A percentile compares a stretch with the other conserved stretches of the same genome.
Evolutionary conservation across 257 asterid species (phyloP).

Genomic region (Rauvolfia tetraphylla): DNA sequence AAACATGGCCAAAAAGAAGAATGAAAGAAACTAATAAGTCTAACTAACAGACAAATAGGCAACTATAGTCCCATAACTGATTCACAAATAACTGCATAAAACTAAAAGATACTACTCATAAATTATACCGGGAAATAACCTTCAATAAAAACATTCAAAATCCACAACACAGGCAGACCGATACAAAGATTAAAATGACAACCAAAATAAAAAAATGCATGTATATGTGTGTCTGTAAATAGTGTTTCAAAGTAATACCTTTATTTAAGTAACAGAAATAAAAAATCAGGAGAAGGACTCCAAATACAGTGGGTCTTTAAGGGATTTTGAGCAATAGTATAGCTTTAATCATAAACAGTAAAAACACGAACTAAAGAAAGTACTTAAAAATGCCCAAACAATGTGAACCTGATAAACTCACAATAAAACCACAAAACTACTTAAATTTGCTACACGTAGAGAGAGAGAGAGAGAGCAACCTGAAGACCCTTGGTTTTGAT

Average conservation of each 20-base stretch:
- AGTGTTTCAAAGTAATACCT: neutral
- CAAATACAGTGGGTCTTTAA: too few relatives aligned
- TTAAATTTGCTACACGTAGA: too few relatives aligned
- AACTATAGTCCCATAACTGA: neutral
- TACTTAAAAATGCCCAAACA: neutral
- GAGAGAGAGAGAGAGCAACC: constrained; percentile 14
- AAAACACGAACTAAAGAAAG: neutral
- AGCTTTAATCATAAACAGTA: neutral
- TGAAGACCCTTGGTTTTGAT: constrained; percentile 37
- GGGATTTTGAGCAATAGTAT: neutral
- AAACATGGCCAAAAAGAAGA: neutral
- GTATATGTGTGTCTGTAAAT: neutral
- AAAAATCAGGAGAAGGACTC: neutral
- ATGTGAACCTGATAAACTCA: neutral
- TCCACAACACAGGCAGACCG: neutral
- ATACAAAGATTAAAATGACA: neutral
- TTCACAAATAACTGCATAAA: neutral
- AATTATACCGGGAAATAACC: neutral
- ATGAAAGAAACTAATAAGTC: neutral
- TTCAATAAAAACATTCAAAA: neutral
- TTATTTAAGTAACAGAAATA: neutral
- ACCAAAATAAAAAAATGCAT: neutral
- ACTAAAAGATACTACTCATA: neutral
- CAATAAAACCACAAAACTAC: neutral
- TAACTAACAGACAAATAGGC: neutral